phyloP scores from a whole-genome alignment of 2,329 filamentous ascomycete genomes.

The Sclerotinia trifoliorum region DNA sequence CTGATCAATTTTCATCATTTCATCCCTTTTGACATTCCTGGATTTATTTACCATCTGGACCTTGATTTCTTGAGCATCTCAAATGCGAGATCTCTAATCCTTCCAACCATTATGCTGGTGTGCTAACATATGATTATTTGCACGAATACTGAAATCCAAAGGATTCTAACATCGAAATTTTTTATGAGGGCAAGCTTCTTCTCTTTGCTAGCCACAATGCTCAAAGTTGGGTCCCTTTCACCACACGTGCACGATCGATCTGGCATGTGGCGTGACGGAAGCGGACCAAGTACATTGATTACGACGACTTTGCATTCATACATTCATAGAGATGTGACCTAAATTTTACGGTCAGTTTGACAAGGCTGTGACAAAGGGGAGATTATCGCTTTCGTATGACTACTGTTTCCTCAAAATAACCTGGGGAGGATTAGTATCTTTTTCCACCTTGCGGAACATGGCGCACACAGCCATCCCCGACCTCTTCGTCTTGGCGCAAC shows the following conservation, averaged over 20 bases:
- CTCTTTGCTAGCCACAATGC: not conserved
- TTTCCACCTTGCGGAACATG: not conserved
- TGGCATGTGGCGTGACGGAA: not conserved
- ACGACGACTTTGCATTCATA: not conserved
- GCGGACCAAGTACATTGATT: not conserved
- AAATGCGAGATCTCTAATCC: not conserved
- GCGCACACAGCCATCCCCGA: not conserved
- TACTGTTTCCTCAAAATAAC: not conserved
- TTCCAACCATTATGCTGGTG: no score
- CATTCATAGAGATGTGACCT: not conserved
- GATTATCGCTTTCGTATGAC: not conserved
- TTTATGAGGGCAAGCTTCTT: not conserved
- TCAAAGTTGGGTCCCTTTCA: not conserved
- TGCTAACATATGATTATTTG: not conserved
- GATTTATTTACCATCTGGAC: not conserved
- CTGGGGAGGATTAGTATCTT: not conserved
- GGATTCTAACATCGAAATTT: no score
- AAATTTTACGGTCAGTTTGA: not conserved
- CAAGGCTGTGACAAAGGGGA: not conserved
- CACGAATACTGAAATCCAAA: not conserved
- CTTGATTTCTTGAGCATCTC: slow-evolving; percentile 8
- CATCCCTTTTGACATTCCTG: slow-evolving; percentile 2
- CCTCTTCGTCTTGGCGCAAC: not conserved
- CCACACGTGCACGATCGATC: not conserved
- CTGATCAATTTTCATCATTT: not conserved